Percentiles rank a stretch among this genome's conserved stretches.
Evolutionary conservation across 306 rosid species (phyloP).

Genomic region (Prosopis cineraria): DNA sequence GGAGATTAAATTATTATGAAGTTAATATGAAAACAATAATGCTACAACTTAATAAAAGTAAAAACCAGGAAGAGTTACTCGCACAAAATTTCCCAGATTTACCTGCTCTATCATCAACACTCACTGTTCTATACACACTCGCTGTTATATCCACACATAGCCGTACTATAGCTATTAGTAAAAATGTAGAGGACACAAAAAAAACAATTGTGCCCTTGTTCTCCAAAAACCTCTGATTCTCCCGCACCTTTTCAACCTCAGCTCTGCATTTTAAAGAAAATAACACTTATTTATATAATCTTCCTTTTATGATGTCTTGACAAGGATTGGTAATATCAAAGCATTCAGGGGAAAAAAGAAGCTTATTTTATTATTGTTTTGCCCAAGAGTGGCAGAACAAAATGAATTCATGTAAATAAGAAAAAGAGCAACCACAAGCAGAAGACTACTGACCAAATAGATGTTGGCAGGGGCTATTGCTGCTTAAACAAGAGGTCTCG

Average conservation of each 20-base stretch:
- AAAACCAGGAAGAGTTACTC: constrained; percentile 68
- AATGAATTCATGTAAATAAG: not conserved
- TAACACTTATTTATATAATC: no score
- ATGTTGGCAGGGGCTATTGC: no score
- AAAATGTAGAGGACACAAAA: constrained; percentile 60
- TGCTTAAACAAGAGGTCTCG: no score
- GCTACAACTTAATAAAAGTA: constrained; percentile 65
- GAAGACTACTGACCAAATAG: not conserved
- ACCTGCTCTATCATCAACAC: constrained; percentile 47
- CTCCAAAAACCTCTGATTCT: constrained; percentile 70
- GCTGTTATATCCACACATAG: constrained; percentile 48
- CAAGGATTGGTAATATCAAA: not conserved
- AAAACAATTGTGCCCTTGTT: constrained; percentile 66
- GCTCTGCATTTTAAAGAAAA: constrained; percentile 55
- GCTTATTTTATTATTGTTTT: not conserved
- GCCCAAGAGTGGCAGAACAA: not conserved
- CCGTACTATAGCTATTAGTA: constrained; percentile 55
- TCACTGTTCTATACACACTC: constrained; percentile 47
- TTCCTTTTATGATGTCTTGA: constrained; percentile 6
- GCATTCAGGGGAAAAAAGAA: not conserved
- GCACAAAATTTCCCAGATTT: constrained; percentile 69
- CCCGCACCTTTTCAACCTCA: constrained; percentile 66
- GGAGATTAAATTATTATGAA: constrained; percentile 46
- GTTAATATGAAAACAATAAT: constrained; percentile 62
- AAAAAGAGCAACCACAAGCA: constrained; percentile 12